Percentiles rank a stretch among this genome's conserved stretches.
phyloP scores from a whole-genome alignment of 2,329 filamentous ascomycete genomes.

The Epichloe uncinata region DNA sequence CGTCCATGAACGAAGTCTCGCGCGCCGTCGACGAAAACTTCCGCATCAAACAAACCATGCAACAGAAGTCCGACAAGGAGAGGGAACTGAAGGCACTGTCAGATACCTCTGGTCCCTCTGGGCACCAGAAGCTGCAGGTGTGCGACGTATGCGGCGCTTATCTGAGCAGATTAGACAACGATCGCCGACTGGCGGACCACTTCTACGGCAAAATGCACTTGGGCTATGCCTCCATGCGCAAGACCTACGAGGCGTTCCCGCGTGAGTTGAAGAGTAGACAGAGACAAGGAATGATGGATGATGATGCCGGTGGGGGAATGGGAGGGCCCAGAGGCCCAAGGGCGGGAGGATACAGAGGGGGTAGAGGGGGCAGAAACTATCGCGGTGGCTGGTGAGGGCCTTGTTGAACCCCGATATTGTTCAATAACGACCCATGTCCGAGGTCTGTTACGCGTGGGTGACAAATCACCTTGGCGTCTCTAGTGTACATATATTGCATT shows the following conservation, averaged over 20 bases:
- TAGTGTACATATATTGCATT: neutral
- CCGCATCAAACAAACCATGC: conserved; percentile 66
- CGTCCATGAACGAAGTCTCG: conserved; percentile 67
- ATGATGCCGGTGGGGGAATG: conserved; percentile 19
- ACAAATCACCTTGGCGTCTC: neutral
- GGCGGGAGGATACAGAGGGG: conserved; percentile 40
- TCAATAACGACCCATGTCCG: neutral
- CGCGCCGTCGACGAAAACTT: conserved; percentile 79
- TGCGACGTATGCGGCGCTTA: conserved; percentile 98
- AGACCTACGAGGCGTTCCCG: conserved; percentile 75
- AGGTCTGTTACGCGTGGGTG: neutral
- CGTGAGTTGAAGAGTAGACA: conserved; percentile 72
- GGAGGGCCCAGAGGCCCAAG: conserved; percentile 38
- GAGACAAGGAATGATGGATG: conserved; percentile 35
- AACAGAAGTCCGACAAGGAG: conserved; percentile 72
- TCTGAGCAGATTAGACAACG: conserved; percentile 82
- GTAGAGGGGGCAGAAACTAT: conserved; percentile 36
- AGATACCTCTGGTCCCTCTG: conserved; percentile 83
- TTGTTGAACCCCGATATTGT: too few relatives aligned
- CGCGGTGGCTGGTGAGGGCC: conserved; percentile 31
- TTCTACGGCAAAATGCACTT: conserved; percentile 99
- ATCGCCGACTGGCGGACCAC: conserved; percentile 84
- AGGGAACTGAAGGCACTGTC: conserved; percentile 79
- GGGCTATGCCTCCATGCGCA: conserved; percentile 95
- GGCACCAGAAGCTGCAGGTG: conserved; percentile 95